Base-by-base conservation (phyloP, 148 eudicot species). In the Suaeda aralocaspica region DNA sequence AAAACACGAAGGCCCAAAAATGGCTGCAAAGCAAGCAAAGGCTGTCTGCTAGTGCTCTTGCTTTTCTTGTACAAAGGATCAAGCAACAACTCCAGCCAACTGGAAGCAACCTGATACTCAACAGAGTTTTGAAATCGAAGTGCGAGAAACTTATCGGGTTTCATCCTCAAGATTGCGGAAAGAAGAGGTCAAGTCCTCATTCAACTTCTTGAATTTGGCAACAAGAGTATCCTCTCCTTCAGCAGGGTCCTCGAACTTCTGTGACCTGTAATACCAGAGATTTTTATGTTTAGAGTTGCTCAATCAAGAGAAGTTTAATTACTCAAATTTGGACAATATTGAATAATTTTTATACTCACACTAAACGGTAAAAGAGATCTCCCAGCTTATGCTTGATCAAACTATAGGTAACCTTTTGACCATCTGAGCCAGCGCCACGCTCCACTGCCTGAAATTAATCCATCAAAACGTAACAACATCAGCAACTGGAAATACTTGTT, bases 121-220 rank as follows among this genome's bases (percentile, higher is more conserved):
- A 31, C 10, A 18, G 25, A 51, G 21, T 51, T 5, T 36, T 13
- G 26, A 71, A 49, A 25, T 6, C 25, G 9, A 58, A 3, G 1
- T 41, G 45, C 29, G 4, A 69, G 72, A 13, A 25, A 64, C 51
- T 88, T 72, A 92, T 66, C 97, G 85, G 36, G 92, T 87, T 79
- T 92, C 97, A 52, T 92, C 97, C 71, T 92, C 97, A 36, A 87
- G 96, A 76, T 84, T 87, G 81, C 89, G 97, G 96, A 92, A 92
- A 70, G 93, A 86, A 71, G 88, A 72, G 49, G 73, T 81, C 68
- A 89, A 76, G 79, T 92, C 97, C 15, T 92, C 96, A 29, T 89
- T 14, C 64, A 89, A 82, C 79, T 92, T 89, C 80, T 86, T 74
- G 77, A 92, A 92, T 67, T 89, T 92, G 14, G 81, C 92, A 33